Evolutionary conservation across 352 stramenopile species (phyloP), one percentile per base, ranked within the genome.

Genomic region (Globisporangium polare): DNA sequence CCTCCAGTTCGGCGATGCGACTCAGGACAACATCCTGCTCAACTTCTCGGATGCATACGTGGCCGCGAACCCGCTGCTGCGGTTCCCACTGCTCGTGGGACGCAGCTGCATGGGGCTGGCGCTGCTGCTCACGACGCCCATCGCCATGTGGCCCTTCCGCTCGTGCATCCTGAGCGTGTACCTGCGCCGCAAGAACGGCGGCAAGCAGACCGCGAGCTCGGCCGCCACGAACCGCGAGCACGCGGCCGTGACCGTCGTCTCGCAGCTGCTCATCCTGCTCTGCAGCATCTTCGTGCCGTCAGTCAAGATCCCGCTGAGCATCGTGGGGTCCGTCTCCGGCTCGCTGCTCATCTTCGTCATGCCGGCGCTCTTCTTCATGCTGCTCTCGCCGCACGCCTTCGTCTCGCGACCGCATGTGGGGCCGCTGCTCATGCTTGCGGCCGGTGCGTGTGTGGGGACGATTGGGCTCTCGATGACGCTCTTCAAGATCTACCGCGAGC

Each of bases 321-420:
- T 92, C 61, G 83, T 92, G 24, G 83, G 83, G 33, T 89, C 78
- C 5, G 50, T 65, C 37, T 86, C 79, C 2, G 80, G 83, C n/a
- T 92, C 83, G 59, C 60, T 92, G 31, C 61, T 92, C 53, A 92
- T 92, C 60, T 90, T 90, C 66, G 82, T 92, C 60, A 84, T 92
- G 78, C 80, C 83, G 45, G 79, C 83, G 39, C 68, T 92, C 51
- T 92, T 90, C 65, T 92, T 72, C 72, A 69, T 90, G 66, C 60
- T 92, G 60, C 83, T 86, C 62, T 75, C 73, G 20, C 65, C 52
- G 7, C 66, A 73, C 1, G 69, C 77, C 2, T 54, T 89, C 4
- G 12, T 88, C 0, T 80, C 75, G 29, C 58, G 67, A 10, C 45
- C 68, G 29, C 73, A 92, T 58, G 10, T 50, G 2, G 82, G 82